Base-by-base conservation (phyloP, 257 asterid genomes). In the Solanum etuberosum region DNA sequence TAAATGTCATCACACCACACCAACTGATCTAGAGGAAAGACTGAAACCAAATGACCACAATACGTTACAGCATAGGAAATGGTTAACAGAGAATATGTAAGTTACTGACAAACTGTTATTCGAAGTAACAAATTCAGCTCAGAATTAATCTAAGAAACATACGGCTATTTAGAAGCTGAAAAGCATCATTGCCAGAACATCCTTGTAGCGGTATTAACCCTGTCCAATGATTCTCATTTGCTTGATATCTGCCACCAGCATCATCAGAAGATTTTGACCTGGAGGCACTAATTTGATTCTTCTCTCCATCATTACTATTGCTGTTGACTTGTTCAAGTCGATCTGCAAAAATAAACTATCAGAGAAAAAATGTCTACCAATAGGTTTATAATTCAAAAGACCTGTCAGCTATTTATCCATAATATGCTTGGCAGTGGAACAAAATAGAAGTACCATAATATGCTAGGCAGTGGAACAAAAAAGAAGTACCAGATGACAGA, bases 141-240 rank as follows among this genome's bases (percentile, higher is more conserved):
- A 65, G 51, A 89, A 83, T 46, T 88, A 81, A 38, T 87, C 13
- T 37, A 88, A 54, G 86, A 61, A 42, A 76, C 94, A 85, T 92
- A 96, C 96, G 97, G 87, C 90, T 92, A 90, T 91, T 93, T 89
- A 94, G 80, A 85, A 93, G 94, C 91, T 93, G 96, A 85, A 90
- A 88, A 85, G 96, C 96, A 82, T 95, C 98, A 90, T 95, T 92
- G 90, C 92, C 89, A 80, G 90, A 86, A 88, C 97, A 95, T 83
- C 98, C 98, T 12, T 91, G 92, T 63, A 95, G 88, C 63, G 95
- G 92, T 83, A 94, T 94, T 85, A 93, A 89, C 90, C 91, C 90
- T 21, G 87, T 86, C 71, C 91, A 90, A 85, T 65, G 85, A 87
- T 86, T 89, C 65, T 92, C 95, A 88, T 86, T 87, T 74, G 88